Conservation (phyloP, 257 asterid genomes). For the Forsythia suspensa region DNA sequence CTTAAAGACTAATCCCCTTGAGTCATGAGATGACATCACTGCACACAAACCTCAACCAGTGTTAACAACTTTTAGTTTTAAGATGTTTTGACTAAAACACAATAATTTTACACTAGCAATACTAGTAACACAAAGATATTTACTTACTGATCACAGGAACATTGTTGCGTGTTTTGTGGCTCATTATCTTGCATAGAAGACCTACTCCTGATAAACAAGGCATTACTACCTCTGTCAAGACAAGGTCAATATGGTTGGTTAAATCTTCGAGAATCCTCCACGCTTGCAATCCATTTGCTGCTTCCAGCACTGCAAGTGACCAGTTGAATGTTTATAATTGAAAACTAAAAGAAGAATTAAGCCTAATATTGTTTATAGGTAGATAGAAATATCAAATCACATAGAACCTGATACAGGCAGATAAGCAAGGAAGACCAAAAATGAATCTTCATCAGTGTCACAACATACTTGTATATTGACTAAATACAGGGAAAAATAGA, state of each 20-base stretch:
- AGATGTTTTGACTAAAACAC: background rate
- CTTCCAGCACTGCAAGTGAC: conserved; percentile 61
- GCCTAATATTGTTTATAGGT: background rate
- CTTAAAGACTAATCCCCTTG: conserved; percentile 88
- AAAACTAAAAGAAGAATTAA: background rate
- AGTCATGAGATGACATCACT: conserved; percentile 98
- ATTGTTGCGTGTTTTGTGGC: conserved; percentile 76
- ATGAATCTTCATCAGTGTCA: background rate
- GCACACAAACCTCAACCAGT: conserved; percentile 42
- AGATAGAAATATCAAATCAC: background rate
- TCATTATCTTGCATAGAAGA: conserved; percentile 84
- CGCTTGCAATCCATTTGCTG: conserved; percentile 86
- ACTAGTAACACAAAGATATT: conserved; percentile 11
- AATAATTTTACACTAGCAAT: background rate
- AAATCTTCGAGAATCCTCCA: conserved; percentile 83
- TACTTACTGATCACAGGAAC: conserved; percentile 90
- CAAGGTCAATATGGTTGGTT: conserved; percentile 70
- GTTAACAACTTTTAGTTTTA: conserved; percentile 21
- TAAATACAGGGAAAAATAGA: background rate
- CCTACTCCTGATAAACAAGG: conserved; percentile 80
- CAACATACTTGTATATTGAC: background rate
- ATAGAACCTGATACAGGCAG: background rate
- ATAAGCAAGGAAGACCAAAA: background rate
- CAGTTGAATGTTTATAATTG: conserved; percentile 3
- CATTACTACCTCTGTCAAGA: conserved; percentile 83